Percentiles rank a stretch among this genome's conserved stretches.
These are phyloP conservation scores for Clitopilus hobsonii DNA, from an alignment of 768 basidiomycete genomes.

Conservation along the genomic window DNA sequence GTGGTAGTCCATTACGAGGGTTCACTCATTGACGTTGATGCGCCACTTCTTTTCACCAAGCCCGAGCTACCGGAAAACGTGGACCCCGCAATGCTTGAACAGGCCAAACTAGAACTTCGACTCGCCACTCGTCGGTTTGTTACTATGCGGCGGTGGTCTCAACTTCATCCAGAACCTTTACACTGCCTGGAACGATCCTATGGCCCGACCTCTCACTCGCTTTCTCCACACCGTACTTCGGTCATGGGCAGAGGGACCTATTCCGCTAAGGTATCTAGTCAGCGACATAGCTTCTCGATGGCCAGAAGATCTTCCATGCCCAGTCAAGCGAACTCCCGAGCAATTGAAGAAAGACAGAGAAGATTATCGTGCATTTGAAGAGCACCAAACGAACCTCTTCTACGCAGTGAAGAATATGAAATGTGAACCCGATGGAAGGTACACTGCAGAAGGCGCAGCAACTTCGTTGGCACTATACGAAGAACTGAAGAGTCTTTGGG, in stretches of 20 bases:
- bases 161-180: neutral
- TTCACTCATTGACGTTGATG: neutral
- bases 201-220: neutral
- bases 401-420: neutral
- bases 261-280: neutral
- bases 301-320: neutral
- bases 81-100: neutral
- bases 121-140: neutral
- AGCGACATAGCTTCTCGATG: neutral
- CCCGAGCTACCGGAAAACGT: neutral
- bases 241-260: neutral
- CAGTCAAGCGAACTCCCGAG: neutral
- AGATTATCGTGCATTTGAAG: neutral
- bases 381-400: neutral
- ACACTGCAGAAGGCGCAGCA: no score
- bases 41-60: neutral
- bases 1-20: neutral
- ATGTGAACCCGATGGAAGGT: neutral
- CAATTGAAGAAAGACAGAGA: neutral
- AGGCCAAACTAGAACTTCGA: neutral
- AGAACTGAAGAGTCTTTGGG: no score
- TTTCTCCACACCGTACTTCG: neutral
- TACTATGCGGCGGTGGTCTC: neutral
- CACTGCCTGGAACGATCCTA: neutral
- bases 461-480: no score